Base-by-base conservation (phyloP, 805 yeast genomes). In the Candida ficus region DNA sequence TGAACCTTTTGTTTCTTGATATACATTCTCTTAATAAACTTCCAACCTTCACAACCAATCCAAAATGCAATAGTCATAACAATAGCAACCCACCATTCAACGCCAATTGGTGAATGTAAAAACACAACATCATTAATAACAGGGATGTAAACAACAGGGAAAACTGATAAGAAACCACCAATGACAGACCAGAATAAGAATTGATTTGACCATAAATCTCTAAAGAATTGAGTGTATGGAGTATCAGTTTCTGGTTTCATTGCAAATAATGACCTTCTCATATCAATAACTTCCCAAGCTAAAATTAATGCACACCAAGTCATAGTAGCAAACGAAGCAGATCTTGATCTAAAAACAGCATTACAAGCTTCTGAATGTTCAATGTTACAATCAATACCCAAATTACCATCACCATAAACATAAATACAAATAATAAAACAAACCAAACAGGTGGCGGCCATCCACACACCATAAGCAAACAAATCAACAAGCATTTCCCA, bases 91-190 rank as follows among this genome's bases (percentile, higher is more conserved):
- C 85, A 91, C 95, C 95, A 87, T 65, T 86, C 95, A 63, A 77
- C 78, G 9, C 80, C 73, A 47, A 86, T 84, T 7, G 80, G 76
- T 23, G 61, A 67, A 60, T 87, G 95, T 51, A 80, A 66, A 58
- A 87, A 87, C 8, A 87, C 95, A 46, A 74, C 72, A 33, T 70
- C 64, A 60, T 87, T 87, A 56, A 87, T 85, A n/a, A 83, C 95
- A 7, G 96, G 95, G 48, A 87, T 87, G 62, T 86, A 86, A 29
- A 86, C 77, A 16, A 85, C 83, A 32, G 95, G 95, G 73, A 87
- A 80, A 4, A 83, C 80, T 3, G 87, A 71, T 12, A 73, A 60
- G 46, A 83, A 75, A 2, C 93, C 96, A 38, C 75, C 65, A 27
- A 82, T 57, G 34, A 87, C 75, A 1, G 95, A 84, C 89, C 90